A percentile compares a stretch with the other conserved stretches of the same genome.
Conservation (phyloP, 2,329 filamentous ascomycete species). For the Epichloe gansuensis region DNA sequence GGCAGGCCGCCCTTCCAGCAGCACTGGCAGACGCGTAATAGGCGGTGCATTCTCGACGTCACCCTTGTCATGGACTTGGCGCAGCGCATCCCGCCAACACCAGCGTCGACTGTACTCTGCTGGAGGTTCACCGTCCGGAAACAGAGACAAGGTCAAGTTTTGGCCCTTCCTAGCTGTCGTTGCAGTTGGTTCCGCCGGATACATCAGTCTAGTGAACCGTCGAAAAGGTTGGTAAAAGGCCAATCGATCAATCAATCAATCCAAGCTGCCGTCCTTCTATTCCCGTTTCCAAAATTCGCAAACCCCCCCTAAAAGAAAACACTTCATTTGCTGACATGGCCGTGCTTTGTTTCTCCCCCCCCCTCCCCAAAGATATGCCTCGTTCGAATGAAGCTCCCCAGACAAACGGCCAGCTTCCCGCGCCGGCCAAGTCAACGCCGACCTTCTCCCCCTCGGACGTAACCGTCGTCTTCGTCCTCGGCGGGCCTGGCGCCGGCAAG, state of each 20-base stretch:
- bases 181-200: conserved; percentile 33
- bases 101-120: conserved; percentile 26
- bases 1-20: conserved; percentile 10
- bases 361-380: conserved; percentile 24
- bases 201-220: conserved; percentile 35
- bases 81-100: conserved; percentile 13
- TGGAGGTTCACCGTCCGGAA: conserved; percentile 15
- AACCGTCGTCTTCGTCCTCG: conserved; percentile 93
- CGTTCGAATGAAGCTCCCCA: conserved; percentile 21
- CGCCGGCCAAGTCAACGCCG: conserved; percentile 43
- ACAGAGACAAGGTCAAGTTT: conserved; percentile 35
- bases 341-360: neutral
- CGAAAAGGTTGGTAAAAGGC: conserved; percentile 29
- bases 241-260: too few species aligned
- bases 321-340: too few species aligned
- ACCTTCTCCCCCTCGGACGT: conserved; percentile 65
- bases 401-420: conserved; percentile 30
- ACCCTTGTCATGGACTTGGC: conserved; percentile 1
- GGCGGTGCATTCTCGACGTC: conserved; percentile 9
- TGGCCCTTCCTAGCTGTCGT: conserved; percentile 44
- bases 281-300: neutral
- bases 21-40: conserved; percentile 1
- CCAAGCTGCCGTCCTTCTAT: neutral
- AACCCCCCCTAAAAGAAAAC: neutral
- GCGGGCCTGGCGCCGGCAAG: conserved; percentile 90